phyloP scores from a whole-genome alignment of 495 filamentous ascomycete species.

The Penicillium longicatenatum region DNA sequence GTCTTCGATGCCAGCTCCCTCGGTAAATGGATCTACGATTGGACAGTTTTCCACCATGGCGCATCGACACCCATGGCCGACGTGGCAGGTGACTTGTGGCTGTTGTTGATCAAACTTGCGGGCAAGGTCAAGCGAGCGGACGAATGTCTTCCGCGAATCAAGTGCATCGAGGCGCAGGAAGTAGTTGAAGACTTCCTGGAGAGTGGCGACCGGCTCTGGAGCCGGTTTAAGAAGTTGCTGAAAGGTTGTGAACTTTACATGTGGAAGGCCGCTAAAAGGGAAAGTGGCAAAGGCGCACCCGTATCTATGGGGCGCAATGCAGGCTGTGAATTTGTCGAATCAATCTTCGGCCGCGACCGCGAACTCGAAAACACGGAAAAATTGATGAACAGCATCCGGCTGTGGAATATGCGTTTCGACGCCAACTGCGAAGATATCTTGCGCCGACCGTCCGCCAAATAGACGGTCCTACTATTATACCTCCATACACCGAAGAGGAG shows the following conservation, averaged over 20 bases:
- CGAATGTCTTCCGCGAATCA: conserved; percentile 75
- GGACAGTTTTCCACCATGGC: conserved; percentile 93
- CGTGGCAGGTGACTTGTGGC: conserved; percentile 93
- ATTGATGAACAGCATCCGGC: conserved; percentile 88
- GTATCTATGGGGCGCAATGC: conserved; percentile 88
- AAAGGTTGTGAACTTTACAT: conserved; percentile 92
- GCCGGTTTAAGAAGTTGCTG: conserved; percentile 82
- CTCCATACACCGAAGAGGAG: conserved; percentile 5
- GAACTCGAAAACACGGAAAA: conserved; percentile 92
- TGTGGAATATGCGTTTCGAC: conserved; percentile 95
- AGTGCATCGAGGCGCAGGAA: conserved; percentile 69
- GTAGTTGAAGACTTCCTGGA: conserved; percentile 91
- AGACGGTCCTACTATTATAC: conserved; percentile 7
- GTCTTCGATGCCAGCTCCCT: conserved; percentile 98
- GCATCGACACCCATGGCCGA: conserved; percentile 85
- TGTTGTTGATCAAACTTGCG: conserved; percentile 91
- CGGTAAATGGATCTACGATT: conserved; percentile 99
- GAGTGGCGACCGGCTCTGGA: conserved; percentile 84
- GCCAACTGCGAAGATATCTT: conserved; percentile 95
- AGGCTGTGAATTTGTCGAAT: conserved; percentile 94
- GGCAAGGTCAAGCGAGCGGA: conserved; percentile 93
- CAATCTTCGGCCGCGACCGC: conserved; percentile 91
- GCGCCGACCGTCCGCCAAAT: conserved; percentile 43
- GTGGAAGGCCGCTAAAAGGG: conserved; percentile 74
- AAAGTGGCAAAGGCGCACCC: conserved; percentile 54